Percentiles rank a stretch among this genome's conserved stretches.
phyloP scores from a whole-genome alignment of 2,329 filamentous ascomycete genomes.

The Monosporascus sp. region DNA sequence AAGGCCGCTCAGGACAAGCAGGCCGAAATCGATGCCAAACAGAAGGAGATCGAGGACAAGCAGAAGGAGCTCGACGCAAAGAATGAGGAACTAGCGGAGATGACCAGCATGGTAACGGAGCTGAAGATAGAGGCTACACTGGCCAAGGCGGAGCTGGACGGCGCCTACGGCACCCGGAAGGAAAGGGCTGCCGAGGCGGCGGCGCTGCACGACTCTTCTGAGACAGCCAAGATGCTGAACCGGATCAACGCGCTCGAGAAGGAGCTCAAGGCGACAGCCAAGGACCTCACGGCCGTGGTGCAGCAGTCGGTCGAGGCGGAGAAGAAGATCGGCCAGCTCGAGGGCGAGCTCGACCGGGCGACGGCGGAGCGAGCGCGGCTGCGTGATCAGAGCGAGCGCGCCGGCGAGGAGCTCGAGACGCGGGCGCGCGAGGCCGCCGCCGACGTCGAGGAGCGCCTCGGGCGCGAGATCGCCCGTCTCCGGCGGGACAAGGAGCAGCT shows the following conservation, averaged over 20 bases:
- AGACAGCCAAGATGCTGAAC: slow-evolving; percentile 20
- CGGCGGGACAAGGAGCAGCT: slow-evolving; percentile 27
- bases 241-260: slow-evolving; percentile 56
- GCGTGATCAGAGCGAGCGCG: slow-evolving; percentile 17
- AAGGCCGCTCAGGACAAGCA: slow-evolving; percentile 23
- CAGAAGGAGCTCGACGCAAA: slow-evolving; percentile 26
- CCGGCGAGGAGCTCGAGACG: slow-evolving; percentile 21
- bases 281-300: slow-evolving; percentile 27
- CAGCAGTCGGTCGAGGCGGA: slow-evolving; percentile 29
- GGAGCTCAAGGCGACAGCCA: slow-evolving; percentile 52
- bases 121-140: slow-evolving; percentile 58
- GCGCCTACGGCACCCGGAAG: slow-evolving; percentile 54
- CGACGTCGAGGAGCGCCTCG: slow-evolving; percentile 20
- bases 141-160: slow-evolving; percentile 56
- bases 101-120: slow-evolving; percentile 49
- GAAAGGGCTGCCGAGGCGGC: slow-evolving; percentile 55
- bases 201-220: slow-evolving; percentile 44
- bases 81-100: slow-evolving; percentile 29
- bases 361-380: slow-evolving; percentile 21
- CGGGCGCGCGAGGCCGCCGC: slow-evolving; percentile 19
- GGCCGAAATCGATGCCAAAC: slow-evolving; percentile 20
- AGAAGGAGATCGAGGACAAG: slow-evolving; percentile 38
- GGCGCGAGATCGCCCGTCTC: slow-evolving; percentile 18
- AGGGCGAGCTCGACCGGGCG: slow-evolving; percentile 25
- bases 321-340: slow-evolving; percentile 27